Evolutionary conservation across 2,329 filamentous ascomycete species (phyloP), one percentile per base, ranked within the genome.

Genomic region (Diaporthe sp.): DNA sequence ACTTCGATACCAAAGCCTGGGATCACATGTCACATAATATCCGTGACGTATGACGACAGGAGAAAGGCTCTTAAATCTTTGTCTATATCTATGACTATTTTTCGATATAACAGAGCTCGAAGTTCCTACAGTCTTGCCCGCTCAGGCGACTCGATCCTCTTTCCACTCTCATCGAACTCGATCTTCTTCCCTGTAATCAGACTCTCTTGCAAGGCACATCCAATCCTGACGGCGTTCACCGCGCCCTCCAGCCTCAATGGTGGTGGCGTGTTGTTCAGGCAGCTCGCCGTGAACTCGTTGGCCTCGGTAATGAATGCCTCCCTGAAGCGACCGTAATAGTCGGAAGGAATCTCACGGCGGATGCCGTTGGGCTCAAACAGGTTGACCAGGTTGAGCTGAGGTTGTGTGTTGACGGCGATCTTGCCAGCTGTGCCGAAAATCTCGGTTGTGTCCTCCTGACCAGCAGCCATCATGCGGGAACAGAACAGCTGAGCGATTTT

Each of bases 401-500:
- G 92, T 78, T 92, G 88, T 9, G 85, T 87, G 79, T 93, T 93
- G 76, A 94, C 86, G 0, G 86, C 84, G 8, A 94, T 80, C 81
- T 93, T 93, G 55, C 92, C 91, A 78, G 88, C 86, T 1, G 92
- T 94, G 17, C 92, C 92, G 73, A 93, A 91, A 77, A 94, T 89
- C 83, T 93, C 91, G 0, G 92, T 92, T 75, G 87, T 89, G 81
- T 94, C 92, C 77, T 93, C 89, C 82, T 94, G 92, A 0, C 92
- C 92, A 0, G 90, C 88, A 0, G 91, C 90, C 89, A 93, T 94
- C 90, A 93, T 94, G 20, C 92, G 86, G 13, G 86, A 89, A 57
- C 86, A 87, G 82, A 92, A 94, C 76, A 93, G 89, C 80, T 93
- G 91, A 2, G 91, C 91, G 61, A 94, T 90, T 80, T 89, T 89